phyloP scores from a whole-genome alignment of 306 rosid species.

The Sechiopsis laciniata region DNA sequence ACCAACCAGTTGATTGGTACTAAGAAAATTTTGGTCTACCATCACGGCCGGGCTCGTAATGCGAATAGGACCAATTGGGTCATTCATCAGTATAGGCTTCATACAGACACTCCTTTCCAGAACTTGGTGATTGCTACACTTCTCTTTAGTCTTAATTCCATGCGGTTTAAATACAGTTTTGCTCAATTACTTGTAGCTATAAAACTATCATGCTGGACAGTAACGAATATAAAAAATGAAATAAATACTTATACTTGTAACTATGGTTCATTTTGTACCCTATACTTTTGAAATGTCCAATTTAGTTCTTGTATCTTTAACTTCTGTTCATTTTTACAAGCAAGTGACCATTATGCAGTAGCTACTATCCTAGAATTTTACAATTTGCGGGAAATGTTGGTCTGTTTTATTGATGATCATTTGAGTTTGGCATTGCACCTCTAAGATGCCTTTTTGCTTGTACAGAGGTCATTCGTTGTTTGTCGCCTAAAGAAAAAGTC shows the following conservation, averaged over 20 bases:
- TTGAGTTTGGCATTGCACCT: neutral
- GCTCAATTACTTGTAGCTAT: too few species aligned
- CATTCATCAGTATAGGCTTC: conserved; percentile 53
- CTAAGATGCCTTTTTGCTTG: neutral
- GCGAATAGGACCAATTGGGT: conserved; percentile 43
- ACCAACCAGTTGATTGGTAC: conserved; percentile 36
- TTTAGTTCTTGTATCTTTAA: too few species aligned
- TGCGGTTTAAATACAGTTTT: too few species aligned
- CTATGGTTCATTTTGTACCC: too few species aligned
- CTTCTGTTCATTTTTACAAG: neutral
- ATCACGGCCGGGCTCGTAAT: conserved; percentile 27
- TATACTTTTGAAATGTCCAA: neutral
- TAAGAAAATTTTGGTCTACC: conserved; percentile 58
- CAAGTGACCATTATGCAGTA: neutral
- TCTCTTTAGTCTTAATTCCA: too few species aligned
- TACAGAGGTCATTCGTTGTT: conserved; percentile 46
- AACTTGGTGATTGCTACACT: neutral
- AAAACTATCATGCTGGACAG: too few species aligned
- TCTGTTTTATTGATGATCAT: neutral
- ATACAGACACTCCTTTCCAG: neutral
- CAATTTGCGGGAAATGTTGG: too few species aligned
- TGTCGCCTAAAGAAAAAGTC: conserved; percentile 34
- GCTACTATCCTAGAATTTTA: too few species aligned
- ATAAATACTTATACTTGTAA: too few species aligned
- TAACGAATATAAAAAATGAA: too few species aligned